A percentile compares a stretch with the other conserved stretches of the same genome.
phyloP scores from a whole-genome alignment of 2,329 filamentous ascomycete species.

The Paecilomyces dactylethromorphus region DNA sequence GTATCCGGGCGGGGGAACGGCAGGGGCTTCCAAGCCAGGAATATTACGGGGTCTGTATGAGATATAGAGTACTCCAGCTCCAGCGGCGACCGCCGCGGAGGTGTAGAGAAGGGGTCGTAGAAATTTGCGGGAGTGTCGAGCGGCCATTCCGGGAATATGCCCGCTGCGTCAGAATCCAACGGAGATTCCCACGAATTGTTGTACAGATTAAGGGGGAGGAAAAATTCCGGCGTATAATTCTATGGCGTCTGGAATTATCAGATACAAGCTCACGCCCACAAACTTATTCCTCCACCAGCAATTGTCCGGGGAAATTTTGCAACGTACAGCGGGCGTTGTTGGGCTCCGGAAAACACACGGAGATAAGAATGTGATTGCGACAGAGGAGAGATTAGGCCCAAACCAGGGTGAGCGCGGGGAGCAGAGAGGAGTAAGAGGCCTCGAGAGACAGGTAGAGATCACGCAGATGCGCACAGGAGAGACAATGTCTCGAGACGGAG shows the following conservation, averaged over 20 bases:
- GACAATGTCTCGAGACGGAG: not conserved
- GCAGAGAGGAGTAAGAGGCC: not conserved
- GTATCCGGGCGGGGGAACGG: conserved; percentile 58
- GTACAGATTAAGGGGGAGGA: not conserved
- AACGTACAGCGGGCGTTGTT: not conserved
- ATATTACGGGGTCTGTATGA: conserved; percentile 59
- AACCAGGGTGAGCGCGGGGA: not conserved
- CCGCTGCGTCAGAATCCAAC: not conserved
- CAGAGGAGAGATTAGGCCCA: not conserved
- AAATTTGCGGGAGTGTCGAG: conserved; percentile 41
- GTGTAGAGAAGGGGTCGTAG: conserved; percentile 55
- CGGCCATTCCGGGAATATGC: conserved; percentile 24
- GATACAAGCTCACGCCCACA: not conserved
- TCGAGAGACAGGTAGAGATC: not conserved
- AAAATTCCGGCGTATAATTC: not conserved
- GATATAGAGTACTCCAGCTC: conserved; percentile 53
- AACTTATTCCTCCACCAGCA: not conserved
- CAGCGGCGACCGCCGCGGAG: conserved; percentile 47
- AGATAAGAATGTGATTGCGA: not conserved
- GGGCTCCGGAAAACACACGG: not conserved
- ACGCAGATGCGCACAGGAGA: not conserved
- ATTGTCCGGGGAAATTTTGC: not conserved
- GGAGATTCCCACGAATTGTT: not conserved
- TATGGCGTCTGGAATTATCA: not conserved
- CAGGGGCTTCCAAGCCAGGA: conserved; percentile 55